A percentile compares a stretch with the other conserved stretches of the same genome.
These are phyloP conservation scores for Rubroshorea leprosula DNA, from an alignment of 345 rosid species.

Conservation along the genomic window DNA sequence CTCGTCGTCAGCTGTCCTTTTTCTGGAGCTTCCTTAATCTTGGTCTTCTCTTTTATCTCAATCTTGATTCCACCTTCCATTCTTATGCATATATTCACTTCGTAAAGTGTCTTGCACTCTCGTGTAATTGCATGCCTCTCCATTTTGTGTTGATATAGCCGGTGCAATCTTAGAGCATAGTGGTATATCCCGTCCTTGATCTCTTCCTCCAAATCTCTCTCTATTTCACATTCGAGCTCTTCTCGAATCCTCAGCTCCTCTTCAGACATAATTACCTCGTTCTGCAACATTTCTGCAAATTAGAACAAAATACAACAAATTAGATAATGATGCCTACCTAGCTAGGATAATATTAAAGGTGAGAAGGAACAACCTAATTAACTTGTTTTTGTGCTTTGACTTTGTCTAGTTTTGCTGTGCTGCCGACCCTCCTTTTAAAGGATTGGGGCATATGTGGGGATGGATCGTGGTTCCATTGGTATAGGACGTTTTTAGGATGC, in stretches of 20 bases:
- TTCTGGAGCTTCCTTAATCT: slow-evolving; percentile 31
- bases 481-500: slow-evolving; percentile 7
- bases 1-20: slow-evolving; percentile 10
- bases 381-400: slow-evolving; percentile 3
- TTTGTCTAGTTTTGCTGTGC: slow-evolving; percentile 4
- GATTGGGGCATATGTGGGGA: slow-evolving; percentile 14
- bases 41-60: slow-evolving; percentile 57
- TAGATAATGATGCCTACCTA: background rate
- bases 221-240: slow-evolving; percentile 67
- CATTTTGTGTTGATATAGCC: slow-evolving; percentile 52
- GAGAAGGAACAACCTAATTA: background rate
- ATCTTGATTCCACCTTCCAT: slow-evolving; percentile 65
- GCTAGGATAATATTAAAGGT: background rate
- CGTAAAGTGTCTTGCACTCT: slow-evolving; percentile 30
- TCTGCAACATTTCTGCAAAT: slow-evolving; percentile 4
- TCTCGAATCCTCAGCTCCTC: slow-evolving; percentile 59
- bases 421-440: slow-evolving; percentile 14
- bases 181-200: slow-evolving; percentile 66
- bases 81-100: slow-evolving; percentile 58
- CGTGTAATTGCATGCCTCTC: slow-evolving; percentile 32
- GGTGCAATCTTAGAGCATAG: slow-evolving; percentile 58
- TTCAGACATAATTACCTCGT: slow-evolving; percentile 17
- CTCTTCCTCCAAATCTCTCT: slow-evolving; percentile 68
- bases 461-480: slow-evolving; percentile 23
- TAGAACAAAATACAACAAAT: background rate